Conservation (phyloP, 1,284 basidiomycete species). For the Ustilago lituana region DNA sequence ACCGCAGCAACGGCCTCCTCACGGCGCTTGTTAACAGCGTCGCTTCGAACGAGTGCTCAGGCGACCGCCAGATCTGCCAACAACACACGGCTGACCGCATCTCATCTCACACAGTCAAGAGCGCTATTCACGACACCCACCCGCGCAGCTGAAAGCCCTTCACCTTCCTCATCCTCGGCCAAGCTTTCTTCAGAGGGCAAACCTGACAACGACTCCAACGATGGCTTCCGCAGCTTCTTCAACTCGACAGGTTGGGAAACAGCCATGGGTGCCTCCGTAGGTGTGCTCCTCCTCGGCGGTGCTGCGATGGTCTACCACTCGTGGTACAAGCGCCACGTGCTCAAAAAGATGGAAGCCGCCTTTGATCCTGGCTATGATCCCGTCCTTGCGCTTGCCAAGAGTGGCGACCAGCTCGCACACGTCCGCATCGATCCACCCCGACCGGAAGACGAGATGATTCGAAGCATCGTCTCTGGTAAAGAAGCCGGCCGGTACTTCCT, state of each 20-base stretch:
- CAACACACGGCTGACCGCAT: neutral
- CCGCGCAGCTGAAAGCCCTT: conserved; percentile 9
- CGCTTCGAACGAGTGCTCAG: neutral
- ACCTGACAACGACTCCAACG: conserved; percentile 23
- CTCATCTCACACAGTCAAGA: neutral
- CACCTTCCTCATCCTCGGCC: conserved; percentile 6
- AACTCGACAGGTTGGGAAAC: conserved; percentile 63
- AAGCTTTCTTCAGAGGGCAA: conserved; percentile 6
- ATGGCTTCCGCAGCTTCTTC: conserved; percentile 48
- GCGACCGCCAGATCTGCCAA: neutral
- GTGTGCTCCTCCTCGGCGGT: conserved; percentile 58
- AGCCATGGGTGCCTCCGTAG: conserved; percentile 60
- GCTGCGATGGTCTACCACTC: conserved; percentile 59
- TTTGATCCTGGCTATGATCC: conserved; percentile 63
- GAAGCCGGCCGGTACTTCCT: conserved; percentile 61
- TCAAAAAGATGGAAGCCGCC: conserved; percentile 61
- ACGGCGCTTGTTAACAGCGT: conserved; percentile 5
- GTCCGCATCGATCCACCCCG: conserved; percentile 47
- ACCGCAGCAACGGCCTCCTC: conserved; percentile 20
- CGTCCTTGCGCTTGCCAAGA: conserved; percentile 53
- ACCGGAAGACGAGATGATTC: conserved; percentile 57
- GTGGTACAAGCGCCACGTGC: conserved; percentile 59
- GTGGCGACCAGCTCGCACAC: conserved; percentile 54
- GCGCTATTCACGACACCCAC: conserved; percentile 4
- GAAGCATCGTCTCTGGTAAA: conserved; percentile 56